Evolutionary conservation across 176 grass and related monocot genomes (phyloP), one percentile per base, ranked within the genome.

Genomic region (Musa schizocarpa): DNA sequence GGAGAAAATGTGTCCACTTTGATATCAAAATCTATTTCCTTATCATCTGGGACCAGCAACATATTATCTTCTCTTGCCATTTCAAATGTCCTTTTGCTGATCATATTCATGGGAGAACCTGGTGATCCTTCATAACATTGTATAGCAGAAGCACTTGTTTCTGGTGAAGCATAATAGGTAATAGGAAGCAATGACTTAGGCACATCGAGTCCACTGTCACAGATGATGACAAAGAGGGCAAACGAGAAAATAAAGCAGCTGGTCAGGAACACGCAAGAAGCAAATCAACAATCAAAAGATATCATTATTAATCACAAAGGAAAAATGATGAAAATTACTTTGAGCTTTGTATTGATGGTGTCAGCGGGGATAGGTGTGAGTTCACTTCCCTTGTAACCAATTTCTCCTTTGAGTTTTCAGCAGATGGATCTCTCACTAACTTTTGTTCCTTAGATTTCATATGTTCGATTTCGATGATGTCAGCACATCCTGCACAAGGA

Each of bases 381-480:
- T 34, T 58, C 52, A 14, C 13, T 52, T 73, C 54, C 20, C 21
- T 14, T 10, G 19, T 73, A 19, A 16, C 43, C 3, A 53, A 0
- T 29, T 65, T 71, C 69, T 26, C 58, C 26, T 67, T 79, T 29
- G 50, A 1, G 20, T 17, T 71, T 16, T 48, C 13, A 9, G 13
- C 13, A 17, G 54, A 71, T 72, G 68, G 34, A 71, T 71, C 54
- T 2, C 55, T 62, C 27, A 61, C 77, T 19, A 13, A 54, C 9
- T 64, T 52, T 53, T 22, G n/a, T 23, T 80, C 78, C 16, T 25
- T 24, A 10, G 57, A 53, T 59, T 71, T 69, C 25, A 73, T 72
- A 50, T 80, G 78, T 73, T 80, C 69, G 27, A 80, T 73, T 61
- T 73, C 78, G 11, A 80, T 64, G 9, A 72, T 52, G 50, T 80